Evolutionary conservation across 768 basidiomycete genomes (phyloP).

Genomic region (Chalciporus pseudorubinellus): DNA sequence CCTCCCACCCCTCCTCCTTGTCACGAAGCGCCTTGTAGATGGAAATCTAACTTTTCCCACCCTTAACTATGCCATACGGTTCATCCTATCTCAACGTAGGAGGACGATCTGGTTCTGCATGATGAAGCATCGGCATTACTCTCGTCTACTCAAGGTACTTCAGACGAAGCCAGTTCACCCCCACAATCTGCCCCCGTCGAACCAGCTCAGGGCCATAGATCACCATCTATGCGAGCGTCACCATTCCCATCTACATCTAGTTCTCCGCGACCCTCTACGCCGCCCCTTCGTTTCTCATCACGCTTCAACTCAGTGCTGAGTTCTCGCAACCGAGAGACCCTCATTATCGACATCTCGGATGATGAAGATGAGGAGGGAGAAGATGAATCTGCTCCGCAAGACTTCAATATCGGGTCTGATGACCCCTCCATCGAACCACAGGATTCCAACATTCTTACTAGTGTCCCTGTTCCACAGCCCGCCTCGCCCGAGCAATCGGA

Average conservation of each 20-base stretch:
- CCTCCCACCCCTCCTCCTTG: constrained; percentile 19
- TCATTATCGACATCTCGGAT: constrained; percentile 34
- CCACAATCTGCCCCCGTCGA: constrained; percentile 4
- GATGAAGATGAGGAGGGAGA: constrained; percentile 26
- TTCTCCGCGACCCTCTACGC: neutral
- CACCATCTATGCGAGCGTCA: neutral
- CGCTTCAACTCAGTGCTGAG: constrained; percentile 28
- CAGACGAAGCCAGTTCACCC: neutral
- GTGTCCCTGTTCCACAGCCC: neutral
- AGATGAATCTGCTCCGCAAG: neutral
- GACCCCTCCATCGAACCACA: neutral
- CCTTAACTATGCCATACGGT: constrained; percentile 12
- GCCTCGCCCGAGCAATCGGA: constrained; percentile 1
- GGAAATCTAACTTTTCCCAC: constrained; percentile 28
- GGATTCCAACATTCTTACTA: neutral
- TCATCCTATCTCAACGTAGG: constrained; percentile 12
- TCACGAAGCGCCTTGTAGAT: constrained; percentile 30
- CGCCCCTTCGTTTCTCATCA: constrained; percentile 12
- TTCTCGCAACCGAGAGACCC: constrained; percentile 21
- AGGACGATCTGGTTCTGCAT: constrained; percentile 6
- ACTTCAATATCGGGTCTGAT: neutral
- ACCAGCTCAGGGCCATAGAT: neutral
- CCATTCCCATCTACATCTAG: neutral
- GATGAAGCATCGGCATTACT: constrained; percentile 1
- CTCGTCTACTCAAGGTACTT: neutral